phyloP scores from a whole-genome alignment of 2,329 filamentous ascomycete species.

The Peltaster fructicola region DNA sequence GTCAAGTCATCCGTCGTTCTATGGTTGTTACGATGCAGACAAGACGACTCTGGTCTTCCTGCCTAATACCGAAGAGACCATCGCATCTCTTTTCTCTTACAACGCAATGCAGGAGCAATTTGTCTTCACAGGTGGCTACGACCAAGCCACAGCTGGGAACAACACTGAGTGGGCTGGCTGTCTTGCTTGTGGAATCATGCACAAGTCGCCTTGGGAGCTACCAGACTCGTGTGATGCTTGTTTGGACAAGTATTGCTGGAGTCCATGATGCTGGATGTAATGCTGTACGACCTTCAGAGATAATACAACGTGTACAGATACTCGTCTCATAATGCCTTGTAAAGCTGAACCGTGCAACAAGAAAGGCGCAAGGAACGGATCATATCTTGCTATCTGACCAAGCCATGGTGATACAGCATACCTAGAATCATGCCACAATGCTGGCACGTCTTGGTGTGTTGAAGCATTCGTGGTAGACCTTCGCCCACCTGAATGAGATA shows the following conservation, averaged over 20 bases:
- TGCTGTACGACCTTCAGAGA: too few species aligned
- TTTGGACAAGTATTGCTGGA: constrained; percentile 6
- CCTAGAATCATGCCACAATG: too few species aligned
- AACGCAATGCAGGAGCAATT: constrained; percentile 3
- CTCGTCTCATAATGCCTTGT: too few species aligned
- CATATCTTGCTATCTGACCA: too few species aligned
- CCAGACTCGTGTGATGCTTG: constrained; percentile 4
- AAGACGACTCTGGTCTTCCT: constrained; percentile 5
- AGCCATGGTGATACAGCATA: too few species aligned
- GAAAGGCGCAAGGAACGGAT: too few species aligned
- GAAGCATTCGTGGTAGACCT: constrained; percentile 32
- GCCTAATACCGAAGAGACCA: constrained; percentile 4
- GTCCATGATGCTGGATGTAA: too few species aligned
- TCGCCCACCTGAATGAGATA: constrained; percentile 25
- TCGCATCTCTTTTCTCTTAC: constrained; percentile 1
- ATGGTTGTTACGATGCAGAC: constrained; percentile 4
- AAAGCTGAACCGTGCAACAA: too few species aligned
- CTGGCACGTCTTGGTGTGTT: too few species aligned
- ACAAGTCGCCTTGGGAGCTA: constrained; percentile 4
- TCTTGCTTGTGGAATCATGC: constrained; percentile 6
- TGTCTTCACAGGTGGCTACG: constrained; percentile 4
- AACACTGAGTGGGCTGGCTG: constrained; percentile 4
- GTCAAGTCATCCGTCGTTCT: constrained; percentile 5
- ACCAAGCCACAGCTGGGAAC: constrained; percentile 4
- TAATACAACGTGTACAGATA: too few species aligned